Percentiles rank a stretch among this genome's conserved stretches.
Conservation (phyloP, 495 filamentous ascomycete species). For the Rostrohypoxylon terebratum region DNA sequence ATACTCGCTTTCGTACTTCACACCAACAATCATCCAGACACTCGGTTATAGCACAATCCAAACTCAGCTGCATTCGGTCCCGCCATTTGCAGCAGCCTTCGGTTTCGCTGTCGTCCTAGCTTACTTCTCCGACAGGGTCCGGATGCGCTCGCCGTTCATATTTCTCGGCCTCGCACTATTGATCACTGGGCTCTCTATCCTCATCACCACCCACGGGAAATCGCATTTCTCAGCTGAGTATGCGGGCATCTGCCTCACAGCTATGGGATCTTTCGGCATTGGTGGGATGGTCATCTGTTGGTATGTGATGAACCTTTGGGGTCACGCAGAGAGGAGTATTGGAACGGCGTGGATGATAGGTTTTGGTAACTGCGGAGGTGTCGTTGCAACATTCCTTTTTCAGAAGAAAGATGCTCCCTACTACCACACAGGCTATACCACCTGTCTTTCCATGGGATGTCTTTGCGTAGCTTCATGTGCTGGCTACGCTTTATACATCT, state of each 20-base stretch:
- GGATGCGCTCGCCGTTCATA: conserved; percentile 62
- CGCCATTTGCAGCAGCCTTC: conserved; percentile 76
- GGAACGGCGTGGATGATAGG: conserved; percentile 67
- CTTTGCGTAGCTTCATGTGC: conserved; percentile 4
- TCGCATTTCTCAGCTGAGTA: conserved; percentile 64
- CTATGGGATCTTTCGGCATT: conserved; percentile 66
- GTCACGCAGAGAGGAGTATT: conserved; percentile 77
- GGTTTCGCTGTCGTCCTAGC: conserved; percentile 63
- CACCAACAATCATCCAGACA: conserved; percentile 70
- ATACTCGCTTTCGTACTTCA: conserved; percentile 70
- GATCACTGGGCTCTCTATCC: conserved; percentile 69
- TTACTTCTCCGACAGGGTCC: conserved; percentile 63
- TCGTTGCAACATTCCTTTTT: conserved; percentile 47
- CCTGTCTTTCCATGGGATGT: conserved; percentile 12
- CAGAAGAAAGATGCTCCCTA: conserved; percentile 43
- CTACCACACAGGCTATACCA: conserved; percentile 41
- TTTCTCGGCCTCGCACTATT: conserved; percentile 43
- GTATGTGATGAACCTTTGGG: conserved; percentile 83
- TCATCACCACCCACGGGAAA: conserved; percentile 65
- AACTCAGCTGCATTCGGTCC: conserved; percentile 77
- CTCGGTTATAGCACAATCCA: conserved; percentile 69
- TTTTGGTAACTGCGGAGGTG: conserved; percentile 46
- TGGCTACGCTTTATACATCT: neutral
- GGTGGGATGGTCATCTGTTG: conserved; percentile 80
- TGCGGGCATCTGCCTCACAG: conserved; percentile 73